phyloP scores from a whole-genome alignment of 1,139 yeast species.

The Hyphopichia burtonii region DNA sequence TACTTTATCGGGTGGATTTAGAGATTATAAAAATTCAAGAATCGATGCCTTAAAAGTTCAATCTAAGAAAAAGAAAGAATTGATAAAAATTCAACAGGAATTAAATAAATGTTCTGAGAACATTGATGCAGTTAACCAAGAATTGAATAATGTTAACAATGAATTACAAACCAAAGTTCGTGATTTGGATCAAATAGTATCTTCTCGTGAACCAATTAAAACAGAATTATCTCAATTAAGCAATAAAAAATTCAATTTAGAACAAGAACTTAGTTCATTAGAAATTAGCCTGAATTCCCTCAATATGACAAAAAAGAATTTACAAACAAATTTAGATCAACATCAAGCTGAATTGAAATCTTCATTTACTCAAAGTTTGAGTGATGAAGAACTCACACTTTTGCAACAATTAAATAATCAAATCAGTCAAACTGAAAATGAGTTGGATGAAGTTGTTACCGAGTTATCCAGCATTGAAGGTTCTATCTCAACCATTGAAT shows the following conservation, averaged over 20 bases:
- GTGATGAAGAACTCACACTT: conserved; percentile 33
- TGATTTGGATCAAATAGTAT: conserved; percentile 30
- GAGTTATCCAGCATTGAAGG: conserved; percentile 51
- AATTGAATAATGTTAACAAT: conserved; percentile 35
- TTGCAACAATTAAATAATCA: conserved; percentile 38
- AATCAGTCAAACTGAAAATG: conserved; percentile 40
- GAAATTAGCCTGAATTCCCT: conserved; percentile 20
- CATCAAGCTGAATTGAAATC: conserved; percentile 52
- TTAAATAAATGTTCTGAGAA: conserved; percentile 18
- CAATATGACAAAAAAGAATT: conserved; percentile 22
- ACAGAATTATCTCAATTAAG: conserved; percentile 40
- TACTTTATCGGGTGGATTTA: conserved; percentile 84
- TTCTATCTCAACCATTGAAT: conserved; percentile 47
- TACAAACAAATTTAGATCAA: conserved; percentile 33
- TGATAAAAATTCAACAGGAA: conserved; percentile 32
- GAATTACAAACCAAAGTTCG: conserved; percentile 46
- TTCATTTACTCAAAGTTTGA: conserved; percentile 54
- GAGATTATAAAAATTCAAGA: conserved; percentile 67
- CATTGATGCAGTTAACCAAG: conserved; percentile 25
- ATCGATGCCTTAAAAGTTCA: conserved; percentile 66
- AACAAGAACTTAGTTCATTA: conserved; percentile 41
- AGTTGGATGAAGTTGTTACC: conserved; percentile 43
- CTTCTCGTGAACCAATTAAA: conserved; percentile 45
- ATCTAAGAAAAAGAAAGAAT: conserved; percentile 50
- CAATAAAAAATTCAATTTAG: conserved; percentile 38